Base-by-base conservation (phyloP, 2,329 filamentous ascomycete species). In the Ascosphaera apis region DNA sequence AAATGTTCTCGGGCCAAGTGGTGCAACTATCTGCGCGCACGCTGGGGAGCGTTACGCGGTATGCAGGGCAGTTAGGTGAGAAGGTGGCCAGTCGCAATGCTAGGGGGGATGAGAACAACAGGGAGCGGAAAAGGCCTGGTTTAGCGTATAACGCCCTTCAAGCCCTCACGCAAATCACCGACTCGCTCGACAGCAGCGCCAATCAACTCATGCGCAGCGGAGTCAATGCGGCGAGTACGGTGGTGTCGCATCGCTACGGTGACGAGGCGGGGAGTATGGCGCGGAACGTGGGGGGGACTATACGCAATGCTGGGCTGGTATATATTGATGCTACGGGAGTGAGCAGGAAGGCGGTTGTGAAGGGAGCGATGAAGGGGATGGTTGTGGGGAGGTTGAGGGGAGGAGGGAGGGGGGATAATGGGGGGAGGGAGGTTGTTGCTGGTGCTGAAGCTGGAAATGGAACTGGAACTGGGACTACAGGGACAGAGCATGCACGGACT, bases 271-370 rank as follows among this genome's bases (percentile, higher is more conserved):
- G 83, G 12, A 66, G 74, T 25, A 63, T 95, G 12, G 76, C 82
- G 2, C 65, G 66, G 31, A 66, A 79, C 36, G 56, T 98, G 15
- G 79, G 82, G 1, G 76, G 81, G 3, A 86, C 84, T 16, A 74
- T 93, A 48, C 92, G 88, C 65, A 98, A 95, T 44, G 88, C 95
- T 5, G 88, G 84, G 4, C 65, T 98, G 18, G 88, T 98, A 21
- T 98, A 98, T 52, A 92, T 98, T 41, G 88, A 98, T 47, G 86
- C 91, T 1, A 77, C 84, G 0, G 88, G 88, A 25, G 88, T 98
- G 1, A 91, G 80, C 37, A 67, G 88, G 31, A 72, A 75, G 41
- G 88, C 88, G 0, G 72, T 98, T 31, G 69, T 98, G 51, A 98
- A 93, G 63, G 81, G 77, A 31, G 88, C 95, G 1, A 88, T 84